These are phyloP conservation scores for Wickerhamiella kurtzmanii DNA, from an alignment of 805 yeast genomes.

Conservation along the genomic window DNA sequence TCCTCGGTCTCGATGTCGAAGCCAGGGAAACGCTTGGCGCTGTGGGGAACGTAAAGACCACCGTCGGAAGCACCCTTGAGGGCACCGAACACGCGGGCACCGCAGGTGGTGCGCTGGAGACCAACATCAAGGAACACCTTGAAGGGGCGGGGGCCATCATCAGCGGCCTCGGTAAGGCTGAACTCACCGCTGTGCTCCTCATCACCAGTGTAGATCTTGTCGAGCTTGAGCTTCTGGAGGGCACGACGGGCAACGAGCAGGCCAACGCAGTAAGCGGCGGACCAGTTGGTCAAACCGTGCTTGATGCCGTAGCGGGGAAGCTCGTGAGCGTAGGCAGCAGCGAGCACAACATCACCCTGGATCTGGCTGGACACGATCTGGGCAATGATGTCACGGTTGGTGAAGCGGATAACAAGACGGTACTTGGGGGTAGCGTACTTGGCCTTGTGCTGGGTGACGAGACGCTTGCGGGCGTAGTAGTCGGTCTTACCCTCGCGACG, in stretches of 20 bases:
- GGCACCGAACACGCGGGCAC: conserved; percentile 99
- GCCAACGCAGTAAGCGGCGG: conserved; percentile 99
- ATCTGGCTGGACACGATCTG: conserved; percentile 94
- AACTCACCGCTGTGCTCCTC: conserved; percentile 99
- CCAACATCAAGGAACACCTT: conserved; percentile 98
- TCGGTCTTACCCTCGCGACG: conserved; percentile 99
- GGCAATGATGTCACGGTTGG: conserved; percentile 98
- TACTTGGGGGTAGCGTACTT: conserved; percentile 99
- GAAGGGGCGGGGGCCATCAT: conserved; percentile 99
- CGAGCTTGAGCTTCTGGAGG: conserved; percentile 91
- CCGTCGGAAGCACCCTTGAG: conserved; percentile 99
- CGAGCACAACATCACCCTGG: conserved; percentile 89
- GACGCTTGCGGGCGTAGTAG: conserved; percentile 99
- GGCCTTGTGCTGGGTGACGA: conserved; percentile 99
- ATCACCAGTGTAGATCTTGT: conserved; percentile 96
- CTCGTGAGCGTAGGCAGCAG: conserved; percentile 98
- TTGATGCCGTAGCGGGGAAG: conserved; percentile 94
- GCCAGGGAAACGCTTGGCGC: conserved; percentile 99
- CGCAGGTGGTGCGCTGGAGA: conserved; percentile 99
- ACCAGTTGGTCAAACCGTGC: conserved; percentile 99
- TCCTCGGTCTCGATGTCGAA: conserved; percentile 98
- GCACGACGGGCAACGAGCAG: conserved; percentile 98
- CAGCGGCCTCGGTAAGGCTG: conserved; percentile 96
- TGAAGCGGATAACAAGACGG: conserved; percentile 98
- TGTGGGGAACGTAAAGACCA: conserved; percentile 98